Evolutionary conservation across 352 stramenopile genomes (phyloP).

Genomic region (Phytophthora litchii): DNA sequence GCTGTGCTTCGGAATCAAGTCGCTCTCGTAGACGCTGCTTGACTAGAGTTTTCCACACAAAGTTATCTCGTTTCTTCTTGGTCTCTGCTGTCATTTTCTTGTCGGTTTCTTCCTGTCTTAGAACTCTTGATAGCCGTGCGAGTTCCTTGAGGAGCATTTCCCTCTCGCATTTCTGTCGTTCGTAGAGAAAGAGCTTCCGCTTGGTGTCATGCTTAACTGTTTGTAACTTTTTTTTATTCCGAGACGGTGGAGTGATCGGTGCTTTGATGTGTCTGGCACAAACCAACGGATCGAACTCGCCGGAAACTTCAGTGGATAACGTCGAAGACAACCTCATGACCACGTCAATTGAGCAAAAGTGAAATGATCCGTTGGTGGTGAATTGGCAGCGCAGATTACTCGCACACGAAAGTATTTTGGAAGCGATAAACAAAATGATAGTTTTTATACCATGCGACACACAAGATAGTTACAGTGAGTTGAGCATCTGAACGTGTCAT

Average conservation of each 20-base stretch:
- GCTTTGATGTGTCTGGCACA: neutral
- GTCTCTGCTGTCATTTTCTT: neutral
- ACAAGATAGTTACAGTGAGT: no score
- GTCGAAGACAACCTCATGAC: neutral
- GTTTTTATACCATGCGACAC: neutral
- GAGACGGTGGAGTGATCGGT: neutral
- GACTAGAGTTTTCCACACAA: constrained; percentile 1
- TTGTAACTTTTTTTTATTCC: neutral
- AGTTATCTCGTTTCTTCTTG: neutral
- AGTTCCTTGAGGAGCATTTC: neutral
- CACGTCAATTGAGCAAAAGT: neutral
- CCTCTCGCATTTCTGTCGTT: constrained; percentile 12
- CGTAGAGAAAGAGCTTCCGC: neutral
- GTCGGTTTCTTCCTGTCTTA: neutral
- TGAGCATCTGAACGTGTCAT: no score
- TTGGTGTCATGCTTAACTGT: neutral
- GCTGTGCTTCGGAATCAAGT: constrained; percentile 1
- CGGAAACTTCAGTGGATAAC: neutral
- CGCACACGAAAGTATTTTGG: neutral
- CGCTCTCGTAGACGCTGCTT: neutral
- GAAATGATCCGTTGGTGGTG: neutral
- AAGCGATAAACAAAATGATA: neutral
- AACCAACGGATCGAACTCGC: neutral
- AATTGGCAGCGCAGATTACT: neutral
- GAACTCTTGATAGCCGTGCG: neutral